Evolutionary conservation across 768 basidiomycete genomes (phyloP), one percentile per base, ranked within the genome.

Genomic region (Boletus edulis): DNA sequence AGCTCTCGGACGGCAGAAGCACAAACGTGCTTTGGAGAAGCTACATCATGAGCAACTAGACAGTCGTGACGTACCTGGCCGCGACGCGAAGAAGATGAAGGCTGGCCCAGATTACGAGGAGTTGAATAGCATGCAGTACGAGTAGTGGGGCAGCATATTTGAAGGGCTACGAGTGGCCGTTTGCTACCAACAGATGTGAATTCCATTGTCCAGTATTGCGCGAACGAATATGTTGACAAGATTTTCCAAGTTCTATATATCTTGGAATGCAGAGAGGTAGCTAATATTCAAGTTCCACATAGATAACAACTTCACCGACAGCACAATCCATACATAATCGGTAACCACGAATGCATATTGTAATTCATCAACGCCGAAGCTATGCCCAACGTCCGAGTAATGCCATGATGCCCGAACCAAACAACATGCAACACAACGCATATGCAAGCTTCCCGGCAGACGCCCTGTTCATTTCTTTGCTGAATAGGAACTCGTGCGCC

Each of bases 401-500:
- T 1, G 93, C 85, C 95, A 98, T 98, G n/a, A 97, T 49, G 1
- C 78, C 93, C 24, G 85, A 86, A 11, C 95, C 95, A 10, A 86
- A 55, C n/a, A 87, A 60, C 86, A 97, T 92, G 61, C 83, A 86
- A n/a, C 73, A 70, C 56, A 93, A 58, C 8, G 91, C 85, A 59
- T 90, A 96, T 0, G 77, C 71, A n/a, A 96, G 72, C 63, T 84
- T 83, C 27, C 70, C 63, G 50, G 81, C 83, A 6, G 84, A 83
- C 5, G 81, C 81, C n/a, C 81, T 76, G 69, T 87, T 83, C 87
- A 94, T 91, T 54, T 91, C 82, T 55, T 85, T 83, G 75, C 84
- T 94, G 74, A 96, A 94, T 39, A 98, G 66, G 73, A 98, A 97
- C 65, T 98, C 96, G 67, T 97, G 95, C 1, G 93, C 96, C 43